phyloP scores from a whole-genome alignment of 192 early-diverging fungal species.

The Backusella tuberculispora region DNA sequence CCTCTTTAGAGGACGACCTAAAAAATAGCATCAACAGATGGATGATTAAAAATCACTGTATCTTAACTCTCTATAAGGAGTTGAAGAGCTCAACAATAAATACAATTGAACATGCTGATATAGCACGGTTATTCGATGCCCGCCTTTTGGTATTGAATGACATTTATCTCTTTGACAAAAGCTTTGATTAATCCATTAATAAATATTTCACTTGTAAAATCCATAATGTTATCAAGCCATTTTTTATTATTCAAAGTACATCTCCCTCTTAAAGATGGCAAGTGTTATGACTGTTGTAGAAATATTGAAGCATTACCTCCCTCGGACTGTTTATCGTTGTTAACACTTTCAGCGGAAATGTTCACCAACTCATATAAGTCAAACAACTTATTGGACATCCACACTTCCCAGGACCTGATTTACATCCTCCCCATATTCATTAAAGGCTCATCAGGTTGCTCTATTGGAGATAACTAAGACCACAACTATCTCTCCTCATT shows the following conservation, averaged over 20 bases:
- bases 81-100: background rate
- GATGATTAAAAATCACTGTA: background rate
- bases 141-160: slow-evolving; percentile 1
- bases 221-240: background rate
- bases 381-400: background rate
- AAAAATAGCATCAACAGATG: background rate
- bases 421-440: slow-evolving; percentile 12
- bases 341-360: background rate
- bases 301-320: background rate
- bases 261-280: background rate
- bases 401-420: slow-evolving; percentile 11
- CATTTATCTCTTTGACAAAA: background rate
- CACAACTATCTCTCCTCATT: slow-evolving; percentile 8
- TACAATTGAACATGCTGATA: background rate
- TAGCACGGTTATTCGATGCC: background rate
- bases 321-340: background rate
- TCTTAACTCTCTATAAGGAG: background rate
- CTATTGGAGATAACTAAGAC: slow-evolving; percentile 5
- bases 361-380: background rate
- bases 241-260: background rate
- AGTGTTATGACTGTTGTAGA: background rate
- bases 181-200: background rate
- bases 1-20: background rate
- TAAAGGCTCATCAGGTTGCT: background rate
- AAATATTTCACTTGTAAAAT: background rate